A percentile compares a stretch with the other conserved stretches of the same genome.
Conservation (phyloP, 129 eudicot genomes). For the Helianthus tuberosus region DNA sequence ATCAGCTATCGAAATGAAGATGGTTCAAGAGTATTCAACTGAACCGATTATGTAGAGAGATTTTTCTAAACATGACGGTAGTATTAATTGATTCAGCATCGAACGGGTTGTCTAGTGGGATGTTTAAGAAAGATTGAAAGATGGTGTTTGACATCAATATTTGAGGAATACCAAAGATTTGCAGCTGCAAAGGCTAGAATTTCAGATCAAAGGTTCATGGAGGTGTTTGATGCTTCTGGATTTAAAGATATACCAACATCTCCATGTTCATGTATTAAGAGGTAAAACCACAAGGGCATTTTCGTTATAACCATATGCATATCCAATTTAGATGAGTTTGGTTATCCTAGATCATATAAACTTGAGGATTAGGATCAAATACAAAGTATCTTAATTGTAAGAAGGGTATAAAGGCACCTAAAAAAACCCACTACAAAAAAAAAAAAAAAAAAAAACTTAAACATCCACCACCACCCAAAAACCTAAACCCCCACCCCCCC, state of each 20-base stretch:
- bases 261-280: slow-evolving; percentile 59
- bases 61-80: background rate
- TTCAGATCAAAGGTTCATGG: slow-evolving; percentile 86
- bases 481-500: no score
- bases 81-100: slow-evolving; percentile 60
- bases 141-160: slow-evolving; percentile 93
- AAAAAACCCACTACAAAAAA: no score
- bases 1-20: no score
- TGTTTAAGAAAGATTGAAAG: slow-evolving; percentile 80
- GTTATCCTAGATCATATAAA: background rate
- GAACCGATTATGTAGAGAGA: background rate
- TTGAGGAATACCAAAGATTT: slow-evolving; percentile 93
- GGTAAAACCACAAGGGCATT: slow-evolving; percentile 21
- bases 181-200: slow-evolving; percentile 93
- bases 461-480: no score
- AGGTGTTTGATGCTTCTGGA: slow-evolving; percentile 66
- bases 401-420: no score
- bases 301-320: background rate
- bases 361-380: no score
- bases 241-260: slow-evolving; percentile 55
- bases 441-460: no score
- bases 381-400: no score
- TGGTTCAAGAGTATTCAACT: no score
- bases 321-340: background rate
- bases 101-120: slow-evolving; percentile 87